Percentiles rank a stretch among this genome's conserved stretches.
phyloP scores from a whole-genome alignment of 768 basidiomycete species.

The Mycena haematopus region DNA sequence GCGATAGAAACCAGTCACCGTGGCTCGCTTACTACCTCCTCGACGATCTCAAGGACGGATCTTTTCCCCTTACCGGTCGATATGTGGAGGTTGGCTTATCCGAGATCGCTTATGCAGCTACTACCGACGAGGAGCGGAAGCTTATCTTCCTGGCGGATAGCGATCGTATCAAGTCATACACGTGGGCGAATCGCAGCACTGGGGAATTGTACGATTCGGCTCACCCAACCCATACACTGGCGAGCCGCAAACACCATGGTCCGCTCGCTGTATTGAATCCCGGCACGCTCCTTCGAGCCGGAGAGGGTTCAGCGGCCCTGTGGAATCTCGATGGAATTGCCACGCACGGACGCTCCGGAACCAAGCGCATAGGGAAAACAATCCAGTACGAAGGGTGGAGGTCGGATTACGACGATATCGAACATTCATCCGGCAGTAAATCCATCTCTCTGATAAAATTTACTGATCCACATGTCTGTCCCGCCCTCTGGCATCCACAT shows the following conservation, averaged over 20 bases:
- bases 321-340: conserved; percentile 45
- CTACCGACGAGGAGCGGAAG: conserved; percentile 41
- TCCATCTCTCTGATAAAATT: conserved; percentile 17
- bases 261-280: conserved; percentile 39
- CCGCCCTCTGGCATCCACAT: conserved; percentile 36
- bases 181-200: conserved; percentile 33
- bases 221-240: conserved; percentile 42
- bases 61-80: background rate
- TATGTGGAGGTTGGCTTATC: background rate
- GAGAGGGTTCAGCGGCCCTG: conserved; percentile 39
- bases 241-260: conserved; percentile 32
- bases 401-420: conserved; percentile 37
- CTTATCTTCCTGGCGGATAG: conserved; percentile 46
- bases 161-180: conserved; percentile 45
- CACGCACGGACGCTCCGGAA: conserved; percentile 38
- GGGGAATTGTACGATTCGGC: conserved; percentile 9
- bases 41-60: background rate
- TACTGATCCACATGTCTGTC: conserved; percentile 23
- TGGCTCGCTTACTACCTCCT: conserved; percentile 18
- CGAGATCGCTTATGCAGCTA: conserved; percentile 16
- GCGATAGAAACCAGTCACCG: conserved; percentile 16
- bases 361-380: conserved; percentile 32
- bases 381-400: conserved; percentile 5
- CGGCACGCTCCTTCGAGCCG: conserved; percentile 40
- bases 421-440: conserved; percentile 36